phyloP scores from a whole-genome alignment of 148 eudicot genomes.

The Talinum fruticosum region DNA sequence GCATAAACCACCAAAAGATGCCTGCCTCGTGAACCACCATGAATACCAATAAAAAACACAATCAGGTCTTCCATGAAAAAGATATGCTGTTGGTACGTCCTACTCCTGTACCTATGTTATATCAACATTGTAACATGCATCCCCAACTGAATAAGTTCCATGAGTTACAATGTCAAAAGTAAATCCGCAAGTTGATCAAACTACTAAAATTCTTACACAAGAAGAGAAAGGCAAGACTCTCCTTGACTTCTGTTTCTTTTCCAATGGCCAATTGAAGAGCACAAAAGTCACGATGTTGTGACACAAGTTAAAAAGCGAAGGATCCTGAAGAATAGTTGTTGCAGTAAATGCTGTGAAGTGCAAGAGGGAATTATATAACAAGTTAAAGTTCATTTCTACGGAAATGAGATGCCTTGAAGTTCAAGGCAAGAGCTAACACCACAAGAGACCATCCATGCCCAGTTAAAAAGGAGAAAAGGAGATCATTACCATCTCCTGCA shows the following conservation, averaged over 20 bases:
- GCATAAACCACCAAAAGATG: neutral
- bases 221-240: neutral
- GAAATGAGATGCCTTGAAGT: neutral
- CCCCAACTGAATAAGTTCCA: neutral
- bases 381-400: too few species aligned
- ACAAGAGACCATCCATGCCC: neutral
- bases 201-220: neutral
- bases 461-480: neutral
- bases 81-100: neutral
- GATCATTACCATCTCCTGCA: constrained; percentile 85
- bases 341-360: neutral
- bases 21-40: neutral
- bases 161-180: neutral
- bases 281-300: neutral
- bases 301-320: neutral
- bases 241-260: neutral
- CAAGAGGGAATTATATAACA: neutral
- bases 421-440: neutral
- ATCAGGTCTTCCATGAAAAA: neutral
- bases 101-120: too few species aligned
- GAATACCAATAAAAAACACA: neutral
- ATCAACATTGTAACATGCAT: neutral
- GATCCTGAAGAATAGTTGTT: neutral
- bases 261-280: neutral
- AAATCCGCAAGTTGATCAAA: neutral